A percentile compares a stretch with the other conserved stretches of the same genome.
Evolutionary conservation across 441 rosid species (phyloP).

Genomic region (Erodium texanum): DNA sequence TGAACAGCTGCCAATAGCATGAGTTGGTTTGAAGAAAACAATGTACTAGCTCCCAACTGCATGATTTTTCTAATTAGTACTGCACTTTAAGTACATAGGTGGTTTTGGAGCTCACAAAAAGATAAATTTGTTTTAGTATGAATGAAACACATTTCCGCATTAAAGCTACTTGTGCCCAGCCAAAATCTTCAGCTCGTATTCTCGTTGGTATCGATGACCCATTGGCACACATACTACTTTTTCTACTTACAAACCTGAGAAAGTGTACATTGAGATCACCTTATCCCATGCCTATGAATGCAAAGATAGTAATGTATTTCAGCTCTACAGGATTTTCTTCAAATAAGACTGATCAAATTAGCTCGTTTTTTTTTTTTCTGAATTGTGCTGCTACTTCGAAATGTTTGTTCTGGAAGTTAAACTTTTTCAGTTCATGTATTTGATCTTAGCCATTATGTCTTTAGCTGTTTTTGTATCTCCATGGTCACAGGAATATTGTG

Average conservation of each 20-base stretch:
- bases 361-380: background rate
- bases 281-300: background rate
- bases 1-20: background rate
- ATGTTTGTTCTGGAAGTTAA: background rate
- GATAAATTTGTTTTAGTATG: background rate
- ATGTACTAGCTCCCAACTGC: background rate
- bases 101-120: background rate
- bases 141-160: background rate
- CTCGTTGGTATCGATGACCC: background rate
- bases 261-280: background rate
- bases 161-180: background rate
- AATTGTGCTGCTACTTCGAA: background rate
- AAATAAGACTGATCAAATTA: background rate
- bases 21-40: background rate
- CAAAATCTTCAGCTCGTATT: background rate
- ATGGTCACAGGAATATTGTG: constrained; percentile 45
- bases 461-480: background rate
- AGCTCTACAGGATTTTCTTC: background rate
- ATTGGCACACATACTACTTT: background rate
- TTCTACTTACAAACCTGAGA: background rate
- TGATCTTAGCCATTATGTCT: background rate
- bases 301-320: background rate
- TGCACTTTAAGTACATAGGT: background rate
- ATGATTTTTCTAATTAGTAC: background rate
- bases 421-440: background rate